These are phyloP conservation scores for Cerrena zonata DNA, from an alignment of 1,284 basidiomycete species.

Conservation along the genomic window DNA sequence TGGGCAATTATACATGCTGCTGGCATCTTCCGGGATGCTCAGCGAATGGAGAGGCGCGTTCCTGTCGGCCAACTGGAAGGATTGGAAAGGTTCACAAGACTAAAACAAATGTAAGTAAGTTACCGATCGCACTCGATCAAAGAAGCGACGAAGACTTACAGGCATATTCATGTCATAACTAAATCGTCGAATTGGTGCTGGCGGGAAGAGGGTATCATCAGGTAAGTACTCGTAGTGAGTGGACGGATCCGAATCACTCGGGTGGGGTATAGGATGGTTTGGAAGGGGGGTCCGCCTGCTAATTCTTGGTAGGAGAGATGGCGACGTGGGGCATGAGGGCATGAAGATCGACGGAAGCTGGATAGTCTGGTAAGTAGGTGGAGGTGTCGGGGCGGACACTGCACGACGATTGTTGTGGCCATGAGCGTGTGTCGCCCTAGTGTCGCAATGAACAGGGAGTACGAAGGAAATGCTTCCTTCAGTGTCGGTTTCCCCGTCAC, in stretches of 20 bases:
- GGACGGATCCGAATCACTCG: constrained; percentile 37
- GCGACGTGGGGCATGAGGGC: constrained; percentile 62
- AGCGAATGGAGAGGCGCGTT: constrained; percentile 34
- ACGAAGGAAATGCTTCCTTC: constrained; percentile 51
- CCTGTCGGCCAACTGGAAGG: constrained; percentile 32
- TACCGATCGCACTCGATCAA: constrained; percentile 2
- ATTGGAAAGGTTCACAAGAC: constrained; percentile 41
- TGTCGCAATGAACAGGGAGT: constrained; percentile 37
- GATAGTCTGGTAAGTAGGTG: constrained; percentile 45
- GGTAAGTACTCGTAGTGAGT: constrained; percentile 27
- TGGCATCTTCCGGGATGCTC: constrained; percentile 30
- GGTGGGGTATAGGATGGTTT: constrained; percentile 29
- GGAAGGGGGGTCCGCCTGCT: constrained; percentile 48
- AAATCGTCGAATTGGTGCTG: constrained; percentile 30
- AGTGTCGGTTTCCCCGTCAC: constrained; percentile 42
- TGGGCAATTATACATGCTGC: constrained; percentile 24
- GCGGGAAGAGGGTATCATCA: constrained; percentile 29
- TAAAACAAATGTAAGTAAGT: constrained; percentile 15
- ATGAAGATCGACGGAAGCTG: constrained; percentile 59
- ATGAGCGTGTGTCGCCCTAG: constrained; percentile 21
- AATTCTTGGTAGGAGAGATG: constrained; percentile 52
- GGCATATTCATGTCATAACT: constrained; percentile 32
- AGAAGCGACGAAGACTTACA: constrained; percentile 15
- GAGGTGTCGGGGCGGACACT: constrained; percentile 33
- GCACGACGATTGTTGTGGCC: constrained; percentile 23